phyloP scores from a whole-genome alignment of 1,139 yeast genomes.

The Geotrichum citri-aurantii region DNA sequence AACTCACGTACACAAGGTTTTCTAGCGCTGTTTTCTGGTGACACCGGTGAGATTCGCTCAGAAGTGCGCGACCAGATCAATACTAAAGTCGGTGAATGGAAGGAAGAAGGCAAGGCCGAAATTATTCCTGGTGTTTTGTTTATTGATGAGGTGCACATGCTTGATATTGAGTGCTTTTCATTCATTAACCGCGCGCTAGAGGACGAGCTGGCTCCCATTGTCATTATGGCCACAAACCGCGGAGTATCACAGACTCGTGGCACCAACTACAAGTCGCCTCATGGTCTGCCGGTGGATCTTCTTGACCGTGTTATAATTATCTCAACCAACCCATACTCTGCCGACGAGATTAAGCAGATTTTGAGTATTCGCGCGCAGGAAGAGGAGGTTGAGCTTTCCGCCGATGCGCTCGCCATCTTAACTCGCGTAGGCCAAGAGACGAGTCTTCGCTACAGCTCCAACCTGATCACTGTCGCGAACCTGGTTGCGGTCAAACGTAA shows the following conservation, averaged over 20 bases:
- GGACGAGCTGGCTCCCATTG: slow-evolving; percentile 95
- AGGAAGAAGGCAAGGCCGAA: slow-evolving; percentile 98
- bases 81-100: slow-evolving; percentile 97
- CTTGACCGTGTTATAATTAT: slow-evolving; percentile 92
- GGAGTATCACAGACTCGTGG: slow-evolving; percentile 92
- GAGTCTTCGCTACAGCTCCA: slow-evolving; percentile 86
- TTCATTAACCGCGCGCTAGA: slow-evolving; percentile 94
- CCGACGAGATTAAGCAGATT: slow-evolving; percentile 81
- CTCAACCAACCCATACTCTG: slow-evolving; percentile 70
- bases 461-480: slow-evolving; percentile 82
- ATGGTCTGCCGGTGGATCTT: slow-evolving; percentile 91
- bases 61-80: slow-evolving; percentile 97
- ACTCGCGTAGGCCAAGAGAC: slow-evolving; percentile 93
- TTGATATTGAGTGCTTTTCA: slow-evolving; percentile 94
- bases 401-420: slow-evolving; percentile 81
- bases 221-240: slow-evolving; percentile 96
- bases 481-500: slow-evolving; percentile 82
- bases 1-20: slow-evolving; percentile 98
- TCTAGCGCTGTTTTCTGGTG: slow-evolving; percentile 92
- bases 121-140: slow-evolving; percentile 97
- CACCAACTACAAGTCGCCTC: slow-evolving; percentile 89
- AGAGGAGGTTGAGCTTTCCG: slow-evolving; percentile 82
- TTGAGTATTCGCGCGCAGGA: slow-evolving; percentile 89
- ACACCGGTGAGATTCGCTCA: slow-evolving; percentile 93
- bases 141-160: slow-evolving; percentile 98